Evolutionary conservation across 352 stramenopile genomes (phyloP), one percentile per base, ranked within the genome.

Genomic region (Globisporangium viniferum): DNA sequence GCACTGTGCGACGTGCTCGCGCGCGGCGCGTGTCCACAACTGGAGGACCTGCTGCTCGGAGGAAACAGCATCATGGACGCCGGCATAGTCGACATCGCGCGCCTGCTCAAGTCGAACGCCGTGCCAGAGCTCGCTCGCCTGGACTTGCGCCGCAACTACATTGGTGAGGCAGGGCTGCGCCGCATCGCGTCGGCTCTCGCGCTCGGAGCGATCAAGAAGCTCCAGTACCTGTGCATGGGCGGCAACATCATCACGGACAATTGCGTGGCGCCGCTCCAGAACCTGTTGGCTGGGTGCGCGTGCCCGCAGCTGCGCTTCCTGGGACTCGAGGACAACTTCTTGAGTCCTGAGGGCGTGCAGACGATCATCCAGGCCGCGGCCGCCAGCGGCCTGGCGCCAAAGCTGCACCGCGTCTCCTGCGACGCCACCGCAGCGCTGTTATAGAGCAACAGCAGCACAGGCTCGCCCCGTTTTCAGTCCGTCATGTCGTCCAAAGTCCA

Each of bases 191-290:
- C 51, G 0, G 71, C 80, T 0, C 68, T 92, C 22, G 44, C 67
- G 20, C 62, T 71, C 4, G 67, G 67, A 1, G 65, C 61, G n/a
- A 39, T 51, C 33, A 56, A 62, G 57, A 77, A 75, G 54, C 79
- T 91, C 46, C 76, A 89, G 73, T 88, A 86, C 58, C 68, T 94
- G 35, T 93, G 86, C 66, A 77, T 94, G 73, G 86, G 86, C 15
- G 86, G 86, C 36, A 94, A 94, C 73, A 73, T 94, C 59, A 82
- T 94, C 70, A 92, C 86, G 10, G 84, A 94, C 73, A 91, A 90
- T 67, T 88, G 82, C 57, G 86, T 91, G 22, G 44, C 62, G 5
- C 71, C 84, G 20, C 60, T 92, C 33, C 78, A 81, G 24, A 69
- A 58, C 10, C 59, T 92, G 59, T 53, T 92, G 10, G 60, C 67